These are phyloP conservation scores for Picea engelmannii DNA, from an alignment of 83 land plant species.

Conservation along the genomic window DNA sequence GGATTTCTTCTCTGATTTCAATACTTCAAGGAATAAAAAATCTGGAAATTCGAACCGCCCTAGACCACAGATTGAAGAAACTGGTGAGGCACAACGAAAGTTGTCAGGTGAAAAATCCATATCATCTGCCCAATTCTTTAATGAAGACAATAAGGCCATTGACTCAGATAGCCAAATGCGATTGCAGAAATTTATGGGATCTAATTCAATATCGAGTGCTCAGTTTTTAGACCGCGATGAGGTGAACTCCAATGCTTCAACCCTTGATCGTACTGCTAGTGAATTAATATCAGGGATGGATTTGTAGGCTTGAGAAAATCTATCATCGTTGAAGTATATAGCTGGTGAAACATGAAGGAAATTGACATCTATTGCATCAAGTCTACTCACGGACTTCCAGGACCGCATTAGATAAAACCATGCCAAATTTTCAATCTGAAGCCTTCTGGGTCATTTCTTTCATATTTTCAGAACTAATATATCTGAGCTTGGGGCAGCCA, in stretches of 20 bases:
- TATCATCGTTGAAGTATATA: conserved; percentile 60
- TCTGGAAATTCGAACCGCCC: background rate
- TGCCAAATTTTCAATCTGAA: no score
- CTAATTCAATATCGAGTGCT: no score
- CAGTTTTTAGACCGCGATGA: no score
- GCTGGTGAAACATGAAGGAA: conserved; percentile 84
- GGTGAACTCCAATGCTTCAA: no score
- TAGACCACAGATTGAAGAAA: no score
- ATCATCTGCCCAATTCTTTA: conserved; percentile 91
- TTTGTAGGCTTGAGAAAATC: conserved; percentile 66
- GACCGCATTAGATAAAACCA: conserved; percentile 45
- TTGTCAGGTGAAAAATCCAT: conserved; percentile 96
- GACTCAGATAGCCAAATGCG: conserved; percentile 64
- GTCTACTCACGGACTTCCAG: conserved; percentile 61
- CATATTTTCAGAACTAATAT: no score
- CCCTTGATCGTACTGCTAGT: no score
- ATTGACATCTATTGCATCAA: conserved; percentile 65
- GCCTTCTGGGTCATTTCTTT: no score
- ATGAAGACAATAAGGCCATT: conserved; percentile 57
- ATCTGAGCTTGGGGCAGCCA: no score
- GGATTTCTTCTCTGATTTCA: background rate
- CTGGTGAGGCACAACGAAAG: conserved; percentile 30
- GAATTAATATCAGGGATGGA: no score
- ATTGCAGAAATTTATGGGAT: conserved; percentile 76
- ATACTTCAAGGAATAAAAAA: background rate